Conservation (phyloP, 163 green algal genomes). For the Prototheca wickerhamii region DNA sequence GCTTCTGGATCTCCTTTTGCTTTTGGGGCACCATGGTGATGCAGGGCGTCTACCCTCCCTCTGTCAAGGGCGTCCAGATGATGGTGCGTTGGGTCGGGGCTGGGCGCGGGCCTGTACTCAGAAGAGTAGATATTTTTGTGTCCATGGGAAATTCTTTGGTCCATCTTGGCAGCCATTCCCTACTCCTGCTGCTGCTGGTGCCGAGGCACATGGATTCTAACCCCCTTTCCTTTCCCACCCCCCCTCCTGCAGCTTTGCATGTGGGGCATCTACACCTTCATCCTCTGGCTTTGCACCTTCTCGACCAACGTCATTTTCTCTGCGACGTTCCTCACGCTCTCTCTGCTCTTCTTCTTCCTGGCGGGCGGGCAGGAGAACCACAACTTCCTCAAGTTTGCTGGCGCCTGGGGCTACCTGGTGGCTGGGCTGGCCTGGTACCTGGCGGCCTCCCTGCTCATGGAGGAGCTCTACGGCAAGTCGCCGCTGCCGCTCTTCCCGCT, state of each 20-base stretch:
- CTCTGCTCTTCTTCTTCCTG: conserved; percentile 26
- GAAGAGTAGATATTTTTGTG: neutral
- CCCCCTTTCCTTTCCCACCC: neutral
- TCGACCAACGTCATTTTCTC: conserved; percentile 15
- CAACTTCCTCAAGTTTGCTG: conserved; percentile 19
- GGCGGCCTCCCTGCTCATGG: conserved; percentile 14
- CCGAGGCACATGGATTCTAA: neutral
- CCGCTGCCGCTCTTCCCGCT: conserved; percentile 22
- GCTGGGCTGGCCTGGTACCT: conserved; percentile 12
- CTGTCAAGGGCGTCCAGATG: conserved; percentile 3
- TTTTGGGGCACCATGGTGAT: conserved; percentile 2
- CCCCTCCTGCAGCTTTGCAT: neutral
- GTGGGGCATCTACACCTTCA: conserved; percentile 7
- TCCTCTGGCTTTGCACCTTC: conserved; percentile 9
- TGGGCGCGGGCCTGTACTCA: neutral
- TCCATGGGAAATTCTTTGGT: neutral
- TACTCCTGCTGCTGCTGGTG: neutral
- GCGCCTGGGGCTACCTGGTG: conserved; percentile 20
- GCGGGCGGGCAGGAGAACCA: conserved; percentile 15
- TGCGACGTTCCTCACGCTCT: conserved; percentile 18
- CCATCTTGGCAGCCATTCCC: neutral
- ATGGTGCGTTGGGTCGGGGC: neutral
- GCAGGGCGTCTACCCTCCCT: neutral
- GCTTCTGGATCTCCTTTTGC: conserved; percentile 37
- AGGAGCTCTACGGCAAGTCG: conserved; percentile 13